phyloP scores from a whole-genome alignment of 2,329 filamentous ascomycete genomes.

The Colletotrichum sp. region DNA sequence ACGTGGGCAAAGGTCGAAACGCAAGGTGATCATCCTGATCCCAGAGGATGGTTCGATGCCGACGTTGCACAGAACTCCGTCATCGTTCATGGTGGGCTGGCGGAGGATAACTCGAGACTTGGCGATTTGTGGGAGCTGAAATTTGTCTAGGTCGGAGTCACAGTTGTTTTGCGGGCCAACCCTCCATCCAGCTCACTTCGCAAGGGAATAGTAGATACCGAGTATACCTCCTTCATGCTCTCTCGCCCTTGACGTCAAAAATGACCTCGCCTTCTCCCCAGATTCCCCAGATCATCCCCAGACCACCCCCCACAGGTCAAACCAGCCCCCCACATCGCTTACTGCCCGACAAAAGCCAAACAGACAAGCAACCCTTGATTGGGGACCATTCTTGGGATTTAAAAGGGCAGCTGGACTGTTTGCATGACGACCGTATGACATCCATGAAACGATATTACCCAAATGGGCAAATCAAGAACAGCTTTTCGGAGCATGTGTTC shows the following conservation, averaged over 20 bases:
- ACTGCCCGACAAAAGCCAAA: not conserved
- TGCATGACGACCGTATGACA: not conserved
- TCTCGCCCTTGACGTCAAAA: not conserved
- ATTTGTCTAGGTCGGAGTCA: not conserved
- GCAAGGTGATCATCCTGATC: conserved; percentile 27
- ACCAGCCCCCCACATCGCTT: not conserved
- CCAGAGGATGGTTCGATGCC: conserved; percentile 46
- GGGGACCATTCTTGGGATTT: not conserved
- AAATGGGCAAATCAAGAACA: not conserved
- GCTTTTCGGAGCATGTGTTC: not conserved
- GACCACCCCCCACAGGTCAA: not conserved
- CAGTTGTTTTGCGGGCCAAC: not conserved
- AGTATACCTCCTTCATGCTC: not conserved
- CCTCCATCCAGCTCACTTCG: not conserved
- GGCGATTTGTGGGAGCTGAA: conserved; percentile 43
- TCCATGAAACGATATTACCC: not conserved
- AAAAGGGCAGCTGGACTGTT: not conserved
- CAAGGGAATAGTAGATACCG: not conserved
- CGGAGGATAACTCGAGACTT: conserved; percentile 38
- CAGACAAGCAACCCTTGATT: not conserved
- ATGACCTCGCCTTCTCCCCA: not conserved
- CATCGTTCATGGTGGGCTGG: conserved; percentile 43
- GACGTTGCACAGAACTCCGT: conserved; percentile 29
- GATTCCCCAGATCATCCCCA: not conserved
- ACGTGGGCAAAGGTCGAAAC: conserved; percentile 31